phyloP scores from a whole-genome alignment of 257 asterid genomes.

The Misopates orontium region DNA sequence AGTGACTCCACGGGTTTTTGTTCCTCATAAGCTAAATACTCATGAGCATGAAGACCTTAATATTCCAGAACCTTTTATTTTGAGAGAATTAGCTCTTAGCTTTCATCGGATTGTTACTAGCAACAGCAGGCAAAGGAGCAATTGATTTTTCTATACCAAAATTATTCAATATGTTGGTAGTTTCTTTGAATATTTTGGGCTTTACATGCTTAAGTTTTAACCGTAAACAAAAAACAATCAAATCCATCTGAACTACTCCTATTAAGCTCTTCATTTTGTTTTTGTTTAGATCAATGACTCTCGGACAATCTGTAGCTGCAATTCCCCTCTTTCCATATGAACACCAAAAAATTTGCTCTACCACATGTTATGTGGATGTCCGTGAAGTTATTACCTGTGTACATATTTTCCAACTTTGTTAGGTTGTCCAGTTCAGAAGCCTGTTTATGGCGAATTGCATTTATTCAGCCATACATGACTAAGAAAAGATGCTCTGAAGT shows the following conservation, averaged over 20 bases:
- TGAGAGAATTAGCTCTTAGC: too few species aligned
- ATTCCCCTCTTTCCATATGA: not conserved
- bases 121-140: slow-evolving; percentile 8
- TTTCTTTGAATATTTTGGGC: not conserved
- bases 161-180: not conserved
- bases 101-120: not conserved
- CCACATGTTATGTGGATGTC: not conserved
- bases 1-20: not conserved
- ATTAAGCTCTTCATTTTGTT: not conserved
- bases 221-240: not conserved
- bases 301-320: not conserved
- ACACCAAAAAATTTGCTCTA: not conserved
- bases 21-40: too few species aligned
- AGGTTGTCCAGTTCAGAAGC: not conserved
- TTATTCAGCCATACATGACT: not conserved
- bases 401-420: not conserved
- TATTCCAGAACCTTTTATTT: too few species aligned
- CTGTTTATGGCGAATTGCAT: not conserved
- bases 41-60: too few species aligned
- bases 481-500: not conserved
- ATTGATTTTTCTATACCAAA: not conserved
- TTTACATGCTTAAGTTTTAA: not conserved
- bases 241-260: not conserved
- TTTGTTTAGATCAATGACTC: not conserved
- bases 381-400: not conserved